Evolutionary conservation across 192 early-diverging fungal species (phyloP), one percentile per base, ranked within the genome.

Genomic region (Neocallimastix lanati): DNA sequence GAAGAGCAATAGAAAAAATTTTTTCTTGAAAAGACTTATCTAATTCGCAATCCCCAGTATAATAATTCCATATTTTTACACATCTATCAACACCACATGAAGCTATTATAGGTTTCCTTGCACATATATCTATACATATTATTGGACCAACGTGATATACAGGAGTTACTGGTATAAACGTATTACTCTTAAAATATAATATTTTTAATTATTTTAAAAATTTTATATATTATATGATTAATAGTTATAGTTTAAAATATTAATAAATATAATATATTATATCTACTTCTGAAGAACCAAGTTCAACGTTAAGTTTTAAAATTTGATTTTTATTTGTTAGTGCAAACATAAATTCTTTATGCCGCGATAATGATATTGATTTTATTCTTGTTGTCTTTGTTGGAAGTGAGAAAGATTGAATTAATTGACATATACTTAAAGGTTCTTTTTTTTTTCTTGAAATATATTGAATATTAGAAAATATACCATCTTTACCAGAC

Each of bases 51-150:
- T 81, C 80, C 77, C 88, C 88, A 18, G 89, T 88, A 28, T 85
- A 28, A 81, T 87, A 89, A 80, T 91, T 91, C 89, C 89, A 91
- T 58, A 91, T 85, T 12, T 88, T 80, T 29, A 91, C 82, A 4
- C 88, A 87, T 80, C 82, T 81, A 80, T 91, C 89, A 0, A 80
- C 78, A 1, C 88, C 88, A 77, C 88, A 88, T 11, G 89, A 89
- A 13, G 86, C 89, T 27, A 91, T 81, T 2, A 91, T 80, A 28
- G 89, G 89, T 50, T 91, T 91, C 27, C 89, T 81, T 13, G 83
- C 81, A 78, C 86, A 84, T 14, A 85, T 82, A 80, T 90, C 89
- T 85, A 90, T 85, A 37, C 86, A 85, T 25, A 78, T 50, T 77
- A 90, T 82, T 16, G 84, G 18, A 5, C 87, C 88, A 29, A 79